Percentiles rank a stretch among this genome's conserved stretches.
Evolutionary conservation across 2,329 filamentous ascomycete genomes (phyloP).

Genomic region (Apiospora arundinis): DNA sequence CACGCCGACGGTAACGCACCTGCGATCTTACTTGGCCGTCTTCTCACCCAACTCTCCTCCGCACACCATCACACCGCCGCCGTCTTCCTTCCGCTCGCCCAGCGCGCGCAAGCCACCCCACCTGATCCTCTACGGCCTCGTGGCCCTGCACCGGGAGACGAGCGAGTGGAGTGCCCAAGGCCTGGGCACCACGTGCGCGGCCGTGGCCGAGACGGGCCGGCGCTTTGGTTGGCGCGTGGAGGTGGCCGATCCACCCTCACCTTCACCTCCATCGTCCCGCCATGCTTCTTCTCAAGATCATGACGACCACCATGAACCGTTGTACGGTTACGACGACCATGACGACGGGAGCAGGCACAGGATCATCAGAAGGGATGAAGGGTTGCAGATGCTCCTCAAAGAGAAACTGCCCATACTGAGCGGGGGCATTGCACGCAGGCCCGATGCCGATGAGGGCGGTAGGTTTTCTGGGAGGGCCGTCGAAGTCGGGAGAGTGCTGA

Average conservation of each 20-base stretch:
- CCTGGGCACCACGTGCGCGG: slow-evolving; percentile 66
- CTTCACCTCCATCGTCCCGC: not conserved
- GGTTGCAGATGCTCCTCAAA: slow-evolving; percentile 48
- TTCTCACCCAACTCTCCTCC: slow-evolving; percentile 45
- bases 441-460: slow-evolving; percentile 51
- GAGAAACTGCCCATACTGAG: slow-evolving; percentile 68
- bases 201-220: slow-evolving; percentile 65
- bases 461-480: slow-evolving; percentile 65
- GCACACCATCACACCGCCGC: slow-evolving; percentile 41
- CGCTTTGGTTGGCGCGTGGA: slow-evolving; percentile 51
- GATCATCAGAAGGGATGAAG: not conserved
- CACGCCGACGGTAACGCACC: slow-evolving; percentile 74
- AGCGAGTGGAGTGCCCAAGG: slow-evolving; percentile 81
- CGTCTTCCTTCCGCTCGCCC: slow-evolving; percentile 29
- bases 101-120: slow-evolving; percentile 41
- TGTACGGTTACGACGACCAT: not conserved
- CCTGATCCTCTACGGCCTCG: slow-evolving; percentile 69
- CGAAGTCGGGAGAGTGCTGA: slow-evolving; percentile 61
- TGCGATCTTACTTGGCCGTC: slow-evolving; percentile 76
- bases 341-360: too few relatives aligned
- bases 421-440: slow-evolving; percentile 47
- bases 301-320: not conserved
- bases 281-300: not conserved
- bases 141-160: slow-evolving; percentile 70
- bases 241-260: slow-evolving; percentile 52